Conservation (phyloP, 371 early-diverging fungal genomes). For the Homolaphlyctis polyrhiza region DNA sequence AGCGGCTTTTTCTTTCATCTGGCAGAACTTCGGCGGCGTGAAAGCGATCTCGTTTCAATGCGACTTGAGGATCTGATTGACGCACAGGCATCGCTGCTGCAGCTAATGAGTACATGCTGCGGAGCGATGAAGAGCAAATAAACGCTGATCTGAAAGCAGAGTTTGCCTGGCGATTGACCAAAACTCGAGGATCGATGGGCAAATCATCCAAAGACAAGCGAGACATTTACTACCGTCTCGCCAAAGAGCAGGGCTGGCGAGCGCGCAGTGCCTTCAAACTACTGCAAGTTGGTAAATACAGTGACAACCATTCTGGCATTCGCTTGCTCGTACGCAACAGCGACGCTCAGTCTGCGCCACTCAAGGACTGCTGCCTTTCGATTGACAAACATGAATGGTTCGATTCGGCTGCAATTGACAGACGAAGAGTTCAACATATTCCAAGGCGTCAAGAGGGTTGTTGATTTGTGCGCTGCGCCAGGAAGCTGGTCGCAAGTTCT, state of each 20-base stretch:
- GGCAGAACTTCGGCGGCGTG: neutral
- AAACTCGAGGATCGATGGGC: slow-evolving; percentile 13
- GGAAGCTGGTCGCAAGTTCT: slow-evolving; percentile 99
- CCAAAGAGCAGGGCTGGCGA: slow-evolving; percentile 95
- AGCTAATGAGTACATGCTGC: neutral
- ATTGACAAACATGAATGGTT: slow-evolving; percentile 6
- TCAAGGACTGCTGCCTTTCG: neutral
- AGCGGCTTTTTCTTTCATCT: neutral
- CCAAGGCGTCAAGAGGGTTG: slow-evolving; percentile 81
- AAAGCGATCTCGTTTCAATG: neutral
- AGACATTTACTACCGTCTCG: slow-evolving; percentile 96
- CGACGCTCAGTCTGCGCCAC: neutral
- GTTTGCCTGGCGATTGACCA: neutral
- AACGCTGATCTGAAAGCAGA: neutral
- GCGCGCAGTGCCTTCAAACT: slow-evolving; percentile 95
- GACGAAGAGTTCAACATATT: slow-evolving; percentile 93
- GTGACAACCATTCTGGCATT: neutral
- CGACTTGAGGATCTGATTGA: neutral
- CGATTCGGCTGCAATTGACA: neutral
- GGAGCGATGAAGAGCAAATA: too few relatives aligned
- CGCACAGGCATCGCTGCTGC: neutral
- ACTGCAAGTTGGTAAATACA: slow-evolving; percentile 64
- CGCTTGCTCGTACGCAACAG: neutral
- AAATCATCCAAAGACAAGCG: slow-evolving; percentile 26
- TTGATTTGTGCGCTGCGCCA: slow-evolving; percentile 99